These are phyloP conservation scores for Exobasidium rhododendri DNA, from an alignment of 1,284 basidiomycete species.

Conservation along the genomic window DNA sequence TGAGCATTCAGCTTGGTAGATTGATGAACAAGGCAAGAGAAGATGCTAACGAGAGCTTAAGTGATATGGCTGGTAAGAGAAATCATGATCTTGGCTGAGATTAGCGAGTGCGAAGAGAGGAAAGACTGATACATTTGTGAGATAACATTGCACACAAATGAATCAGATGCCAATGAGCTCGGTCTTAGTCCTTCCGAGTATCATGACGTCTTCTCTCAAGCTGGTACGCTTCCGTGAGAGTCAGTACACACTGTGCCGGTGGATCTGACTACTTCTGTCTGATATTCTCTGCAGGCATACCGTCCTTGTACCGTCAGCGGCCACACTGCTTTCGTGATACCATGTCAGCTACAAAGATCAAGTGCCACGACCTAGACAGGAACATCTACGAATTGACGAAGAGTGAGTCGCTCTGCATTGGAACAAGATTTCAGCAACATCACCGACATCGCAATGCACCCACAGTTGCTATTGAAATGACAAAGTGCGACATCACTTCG, in stretches of 20 bases:
- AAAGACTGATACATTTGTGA: too few relatives aligned
- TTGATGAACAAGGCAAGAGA: not conserved
- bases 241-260: not conserved
- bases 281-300: not conserved
- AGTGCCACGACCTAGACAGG: not conserved
- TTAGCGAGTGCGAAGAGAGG: too few relatives aligned
- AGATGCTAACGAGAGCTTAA: not conserved
- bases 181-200: not conserved
- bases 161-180: not conserved
- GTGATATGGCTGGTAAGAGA: not conserved
- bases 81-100: too few relatives aligned
- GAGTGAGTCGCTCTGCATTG: too few relatives aligned
- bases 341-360: not conserved
- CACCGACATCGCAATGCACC: too few relatives aligned
- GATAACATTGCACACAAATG: too few relatives aligned
- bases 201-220: not conserved
- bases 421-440: too few relatives aligned
- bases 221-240: not conserved
- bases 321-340: slow-evolving; percentile 2
- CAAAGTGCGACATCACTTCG: slow-evolving; percentile 1
- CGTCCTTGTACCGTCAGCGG: not conserved
- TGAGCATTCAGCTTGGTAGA: not conserved
- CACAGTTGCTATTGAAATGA: slow-evolving; percentile 5
- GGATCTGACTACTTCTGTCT: not conserved
- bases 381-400: not conserved